Percentiles rank a stretch among this genome's conserved stretches.
phyloP scores from a whole-genome alignment of 2,329 filamentous ascomycete genomes.

The Pyrenophora graminea region DNA sequence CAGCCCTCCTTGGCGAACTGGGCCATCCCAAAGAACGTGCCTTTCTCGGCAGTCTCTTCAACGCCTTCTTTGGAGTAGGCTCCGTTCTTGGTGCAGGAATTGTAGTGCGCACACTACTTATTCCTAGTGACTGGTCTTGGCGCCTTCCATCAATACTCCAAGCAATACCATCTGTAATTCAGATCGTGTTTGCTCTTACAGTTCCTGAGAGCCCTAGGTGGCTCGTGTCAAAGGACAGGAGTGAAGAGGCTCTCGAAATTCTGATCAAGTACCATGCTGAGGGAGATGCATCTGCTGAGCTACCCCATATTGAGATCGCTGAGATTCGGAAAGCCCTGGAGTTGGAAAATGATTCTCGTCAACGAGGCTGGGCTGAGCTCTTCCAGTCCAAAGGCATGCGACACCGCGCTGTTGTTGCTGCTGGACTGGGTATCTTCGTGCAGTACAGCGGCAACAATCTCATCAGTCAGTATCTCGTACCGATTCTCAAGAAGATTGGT shows the following conservation, averaged over 20 bases:
- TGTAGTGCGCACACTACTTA: slow-evolving; percentile 65
- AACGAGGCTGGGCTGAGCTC: slow-evolving; percentile 63
- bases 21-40: slow-evolving; percentile 71
- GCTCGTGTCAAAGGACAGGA: slow-evolving; percentile 66
- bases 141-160: slow-evolving; percentile 68
- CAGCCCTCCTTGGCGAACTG: slow-evolving; percentile 67
- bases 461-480: slow-evolving; percentile 67
- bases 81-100: slow-evolving; percentile 62
- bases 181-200: slow-evolving; percentile 64
- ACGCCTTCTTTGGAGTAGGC: slow-evolving; percentile 68
- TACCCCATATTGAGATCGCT: slow-evolving; percentile 68
- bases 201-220: slow-evolving; percentile 70
- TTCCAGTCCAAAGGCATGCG: slow-evolving; percentile 66
- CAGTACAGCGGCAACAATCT: slow-evolving; percentile 70
- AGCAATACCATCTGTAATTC: slow-evolving; percentile 63
- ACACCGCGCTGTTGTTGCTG: slow-evolving; percentile 64
- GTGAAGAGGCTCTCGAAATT: slow-evolving; percentile 64
- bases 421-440: slow-evolving; percentile 67
- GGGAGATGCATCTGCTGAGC: slow-evolving; percentile 57
- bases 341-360: slow-evolving; percentile 59
- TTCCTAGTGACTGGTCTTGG: slow-evolving; percentile 68
- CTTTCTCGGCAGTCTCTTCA: slow-evolving; percentile 69
- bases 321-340: slow-evolving; percentile 68
- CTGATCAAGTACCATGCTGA: slow-evolving; percentile 68
- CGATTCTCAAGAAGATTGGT: slow-evolving; percentile 64